Evolutionary conservation across 2,329 filamentous ascomycete genomes (phyloP), one percentile per base, ranked within the genome.

Genomic region (Paracorniculantispora psalliotae): DNA sequence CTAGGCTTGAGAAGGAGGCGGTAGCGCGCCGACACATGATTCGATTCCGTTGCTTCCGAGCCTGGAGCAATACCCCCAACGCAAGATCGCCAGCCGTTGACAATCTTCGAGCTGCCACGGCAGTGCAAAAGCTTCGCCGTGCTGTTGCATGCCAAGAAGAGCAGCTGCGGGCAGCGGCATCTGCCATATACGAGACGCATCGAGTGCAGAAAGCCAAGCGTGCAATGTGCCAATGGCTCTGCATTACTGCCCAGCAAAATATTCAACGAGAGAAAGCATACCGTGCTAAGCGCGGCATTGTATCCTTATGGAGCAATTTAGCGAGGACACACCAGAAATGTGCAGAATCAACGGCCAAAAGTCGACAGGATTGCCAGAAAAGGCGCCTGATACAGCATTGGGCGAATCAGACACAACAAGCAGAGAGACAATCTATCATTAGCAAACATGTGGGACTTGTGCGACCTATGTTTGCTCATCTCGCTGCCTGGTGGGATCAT

Each of bases 11-110:
- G 62, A 81, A 84, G 43, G 90, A 89, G 4, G 83, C 82, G 4
- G 79, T 85, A 44, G 90, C 89, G 21, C 81, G 88, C 62, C 79
- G 84, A 62, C 88, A 91, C 68, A 84, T 92, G 61, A 74, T 94
- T 57, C 80, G 87, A 58, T 84, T 76, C 60, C 75, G 76, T 12
- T 75, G 70, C 57, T 75, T 75, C 57, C 66, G 66, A 43, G 67
- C 68, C 39, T 75, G 73, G 73, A 70, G 66, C 33, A 68, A 72
- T 53, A 66, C 67, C 7, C 72, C 73, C 15, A 67, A 61, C 30
- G 66, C 68, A 12, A 68, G 64, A 19, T 62, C 68, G 6, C 71
- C 71, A 3, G 65, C 61, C 1, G 61, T 65, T 4, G 70, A 72
- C n/a, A 64, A 68, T 19, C 62, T 75, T 53, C 69, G 65, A 46